A percentile compares a stretch with the other conserved stretches of the same genome.
Conservation (phyloP, 2,329 filamentous ascomycete species). For the Paracamarosporium sp. region DNA sequence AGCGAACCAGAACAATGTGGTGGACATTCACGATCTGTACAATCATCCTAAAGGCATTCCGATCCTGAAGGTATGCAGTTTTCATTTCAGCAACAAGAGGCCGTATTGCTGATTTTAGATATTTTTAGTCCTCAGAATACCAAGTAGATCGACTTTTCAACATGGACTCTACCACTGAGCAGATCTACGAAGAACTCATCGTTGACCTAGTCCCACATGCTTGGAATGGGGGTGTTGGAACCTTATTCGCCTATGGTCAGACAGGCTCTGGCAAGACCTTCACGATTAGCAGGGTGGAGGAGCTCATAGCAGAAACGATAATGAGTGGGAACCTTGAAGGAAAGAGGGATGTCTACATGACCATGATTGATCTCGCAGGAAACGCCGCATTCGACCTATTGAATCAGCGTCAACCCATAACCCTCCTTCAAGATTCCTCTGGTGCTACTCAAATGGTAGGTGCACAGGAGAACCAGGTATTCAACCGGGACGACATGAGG, state of each 20-base stretch:
- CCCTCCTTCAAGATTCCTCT: conserved; percentile 55
- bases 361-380: conserved; percentile 49
- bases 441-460: conserved; percentile 54
- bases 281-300: conserved; percentile 62
- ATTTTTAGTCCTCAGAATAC: conserved; percentile 20
- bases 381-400: conserved; percentile 37
- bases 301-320: conserved; percentile 48
- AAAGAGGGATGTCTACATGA: conserved; percentile 42
- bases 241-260: conserved; percentile 89
- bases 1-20: conserved; percentile 17
- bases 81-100: neutral
- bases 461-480: conserved; percentile 48
- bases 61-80: conserved; percentile 19
- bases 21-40: conserved; percentile 29
- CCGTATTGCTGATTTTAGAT: conserved; percentile 12
- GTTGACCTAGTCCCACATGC: conserved; percentile 54
- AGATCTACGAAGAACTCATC: conserved; percentile 52
- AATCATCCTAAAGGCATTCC: conserved; percentile 22
- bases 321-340: conserved; percentile 29
- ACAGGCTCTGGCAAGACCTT: conserved; percentile 97
- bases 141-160: conserved; percentile 25
- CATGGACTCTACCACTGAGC: conserved; percentile 38
- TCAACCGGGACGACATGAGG: conserved; percentile 35
- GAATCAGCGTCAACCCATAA: conserved; percentile 50
- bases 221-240: conserved; percentile 56